Conservation (phyloP, 441 rosid genomes). For the Aquilaria agallochum region DNA sequence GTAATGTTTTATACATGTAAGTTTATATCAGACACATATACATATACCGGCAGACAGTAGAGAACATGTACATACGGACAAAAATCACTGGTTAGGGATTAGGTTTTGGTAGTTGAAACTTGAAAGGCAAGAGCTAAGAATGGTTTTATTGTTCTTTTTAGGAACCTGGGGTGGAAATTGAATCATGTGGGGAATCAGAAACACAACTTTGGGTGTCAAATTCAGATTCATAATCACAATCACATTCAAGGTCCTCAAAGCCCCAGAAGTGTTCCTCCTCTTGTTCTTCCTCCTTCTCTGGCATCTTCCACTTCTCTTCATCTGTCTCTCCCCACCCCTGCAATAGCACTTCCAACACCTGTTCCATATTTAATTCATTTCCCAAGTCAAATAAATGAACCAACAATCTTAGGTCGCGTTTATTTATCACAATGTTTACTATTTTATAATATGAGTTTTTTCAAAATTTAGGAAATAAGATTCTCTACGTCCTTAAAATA, state of each 20-base stretch:
- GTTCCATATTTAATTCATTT: neutral
- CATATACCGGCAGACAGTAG: too few relatives aligned
- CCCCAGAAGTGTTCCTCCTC: constrained; percentile 67
- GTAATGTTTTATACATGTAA: too few relatives aligned
- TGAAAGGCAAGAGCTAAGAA: neutral
- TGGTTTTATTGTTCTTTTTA: constrained; percentile 1
- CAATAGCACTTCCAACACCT: constrained; percentile 68
- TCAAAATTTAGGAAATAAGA: too few relatives aligned
- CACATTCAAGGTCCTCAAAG: constrained; percentile 85
- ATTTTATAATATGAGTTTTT: too few relatives aligned
- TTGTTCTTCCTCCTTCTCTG: constrained; percentile 64
- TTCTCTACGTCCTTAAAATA: too few relatives aligned
- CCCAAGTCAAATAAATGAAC: too few relatives aligned
- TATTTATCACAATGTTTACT: too few relatives aligned
- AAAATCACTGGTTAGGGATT: constrained; percentile 7
- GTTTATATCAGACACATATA: too few relatives aligned
- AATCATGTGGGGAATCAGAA: constrained; percentile 56
- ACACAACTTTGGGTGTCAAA: constrained; percentile 20
- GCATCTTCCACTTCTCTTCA: constrained; percentile 76
- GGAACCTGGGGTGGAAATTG: constrained; percentile 47
- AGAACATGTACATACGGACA: constrained; percentile 2
- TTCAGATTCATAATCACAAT: constrained; percentile 23
- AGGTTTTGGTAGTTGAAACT: too few relatives aligned
- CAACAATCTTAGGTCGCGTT: too few relatives aligned
- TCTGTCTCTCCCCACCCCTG: constrained; percentile 60